A percentile compares a stretch with the other conserved stretches of the same genome.
These are phyloP conservation scores for Ceratocystis papillata DNA, from an alignment of 2,329 filamentous ascomycete species.

Conservation along the genomic window DNA sequence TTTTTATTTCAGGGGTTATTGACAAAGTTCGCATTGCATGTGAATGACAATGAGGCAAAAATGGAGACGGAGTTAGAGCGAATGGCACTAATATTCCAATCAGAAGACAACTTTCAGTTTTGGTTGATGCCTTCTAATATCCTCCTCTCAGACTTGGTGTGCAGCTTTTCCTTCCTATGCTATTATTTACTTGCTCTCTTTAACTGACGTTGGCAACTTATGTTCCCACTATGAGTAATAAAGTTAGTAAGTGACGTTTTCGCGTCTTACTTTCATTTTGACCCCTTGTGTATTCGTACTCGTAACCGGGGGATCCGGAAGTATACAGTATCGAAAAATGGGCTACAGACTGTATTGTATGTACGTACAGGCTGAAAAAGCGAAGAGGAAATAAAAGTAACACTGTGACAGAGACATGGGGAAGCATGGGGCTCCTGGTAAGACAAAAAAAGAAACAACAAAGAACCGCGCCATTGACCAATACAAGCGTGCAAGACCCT, in stretches of 20 bases:
- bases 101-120: not conserved
- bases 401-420: conserved; percentile 7
- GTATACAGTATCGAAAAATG: not conserved
- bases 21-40: not conserved
- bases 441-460: conserved; percentile 2
- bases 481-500: conserved; percentile 11
- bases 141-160: not conserved
- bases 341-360: not conserved
- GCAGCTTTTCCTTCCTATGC: not conserved
- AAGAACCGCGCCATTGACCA: conserved; percentile 9
- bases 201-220: not conserved
- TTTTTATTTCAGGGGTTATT: not conserved
- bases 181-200: not conserved
- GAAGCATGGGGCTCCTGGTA: not conserved
- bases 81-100: too few relatives aligned
- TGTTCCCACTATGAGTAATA: not conserved
- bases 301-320: conserved; percentile 22
- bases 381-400: not conserved
- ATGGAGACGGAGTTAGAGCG: too few relatives aligned
- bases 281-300: conserved; percentile 23
- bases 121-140: not conserved
- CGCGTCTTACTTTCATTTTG: conserved; percentile 10
- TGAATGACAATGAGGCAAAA: too few relatives aligned
- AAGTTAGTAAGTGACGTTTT: conserved; percentile 1
- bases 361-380: not conserved